These are phyloP conservation scores for Neurospora sp. DNA, from an alignment of 495 filamentous ascomycete species.

Conservation along the genomic window DNA sequence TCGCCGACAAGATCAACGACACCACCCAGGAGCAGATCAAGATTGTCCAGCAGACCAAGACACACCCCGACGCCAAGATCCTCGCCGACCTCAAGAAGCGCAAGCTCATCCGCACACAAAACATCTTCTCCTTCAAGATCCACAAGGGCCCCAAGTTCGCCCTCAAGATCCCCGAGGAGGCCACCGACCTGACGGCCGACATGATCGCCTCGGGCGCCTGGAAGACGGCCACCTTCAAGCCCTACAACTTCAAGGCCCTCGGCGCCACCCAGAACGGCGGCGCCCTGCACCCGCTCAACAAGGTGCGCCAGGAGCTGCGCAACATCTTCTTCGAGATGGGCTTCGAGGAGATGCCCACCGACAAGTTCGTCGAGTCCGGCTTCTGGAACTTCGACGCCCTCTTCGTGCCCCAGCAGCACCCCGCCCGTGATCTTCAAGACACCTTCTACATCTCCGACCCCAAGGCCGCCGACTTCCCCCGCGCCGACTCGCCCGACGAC, in stretches of 20 bases:
- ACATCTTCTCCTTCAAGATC: slow-evolving; percentile 76
- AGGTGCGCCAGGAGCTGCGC: slow-evolving; percentile 80
- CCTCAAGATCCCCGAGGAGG: slow-evolving; percentile 76
- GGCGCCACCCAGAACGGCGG: slow-evolving; percentile 72
- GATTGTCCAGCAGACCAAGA: slow-evolving; percentile 55
- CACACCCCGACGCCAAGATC: slow-evolving; percentile 59
- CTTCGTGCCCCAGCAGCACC: slow-evolving; percentile 95
- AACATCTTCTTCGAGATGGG: slow-evolving; percentile 90
- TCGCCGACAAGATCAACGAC: slow-evolving; percentile 61
- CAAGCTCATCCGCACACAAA: slow-evolving; percentile 70
- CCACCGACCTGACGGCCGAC: slow-evolving; percentile 88
- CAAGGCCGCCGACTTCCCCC: slow-evolving; percentile 60
- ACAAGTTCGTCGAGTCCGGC: slow-evolving; percentile 78
- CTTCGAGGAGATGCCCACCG: slow-evolving; percentile 77
- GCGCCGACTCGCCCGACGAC: slow-evolving; percentile 46
- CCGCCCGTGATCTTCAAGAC: slow-evolving; percentile 90
- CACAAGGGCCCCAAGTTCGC: slow-evolving; percentile 81
- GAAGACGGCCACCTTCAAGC: slow-evolving; percentile 85
- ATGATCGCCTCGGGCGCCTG: slow-evolving; percentile 74
- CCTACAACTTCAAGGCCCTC: slow-evolving; percentile 93
- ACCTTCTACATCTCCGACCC: slow-evolving; percentile 98
- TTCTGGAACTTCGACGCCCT: slow-evolving; percentile 99
- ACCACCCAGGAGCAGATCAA: slow-evolving; percentile 63
- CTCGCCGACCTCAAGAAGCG: slow-evolving; percentile 77
- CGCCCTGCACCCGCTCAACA: slow-evolving; percentile 87